Evolutionary conservation across 176 grass and related monocot species (phyloP).

Genomic region (Avena insularis): DNA sequence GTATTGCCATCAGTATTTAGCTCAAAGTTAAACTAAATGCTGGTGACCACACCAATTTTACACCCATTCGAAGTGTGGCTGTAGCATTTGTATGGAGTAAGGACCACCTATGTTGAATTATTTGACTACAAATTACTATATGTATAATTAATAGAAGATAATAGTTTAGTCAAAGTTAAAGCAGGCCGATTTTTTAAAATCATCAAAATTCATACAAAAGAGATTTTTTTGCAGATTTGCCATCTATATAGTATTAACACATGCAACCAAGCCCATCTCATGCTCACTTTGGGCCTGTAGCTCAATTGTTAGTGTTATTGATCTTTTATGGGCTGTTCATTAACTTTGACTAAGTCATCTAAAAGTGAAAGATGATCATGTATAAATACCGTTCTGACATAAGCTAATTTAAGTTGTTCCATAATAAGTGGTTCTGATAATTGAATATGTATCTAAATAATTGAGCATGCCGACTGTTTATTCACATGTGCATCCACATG

Average conservation of each 20-base stretch:
- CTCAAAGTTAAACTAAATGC: background rate
- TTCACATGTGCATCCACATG: background rate
- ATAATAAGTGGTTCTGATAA: background rate
- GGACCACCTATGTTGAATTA: background rate
- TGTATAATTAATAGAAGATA: background rate
- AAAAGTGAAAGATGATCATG: background rate
- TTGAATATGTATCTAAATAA: background rate
- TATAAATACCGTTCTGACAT: constrained; percentile 3
- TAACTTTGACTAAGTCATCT: background rate
- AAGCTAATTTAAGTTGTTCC: background rate
- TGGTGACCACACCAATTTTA: background rate
- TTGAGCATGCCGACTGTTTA: background rate
- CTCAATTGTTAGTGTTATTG: background rate
- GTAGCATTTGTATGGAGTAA: background rate
- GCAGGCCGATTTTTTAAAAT: background rate
- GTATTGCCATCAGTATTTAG: background rate
- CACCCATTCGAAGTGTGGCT: background rate
- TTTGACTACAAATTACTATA: constrained; percentile 17
- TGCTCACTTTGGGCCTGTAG: background rate
- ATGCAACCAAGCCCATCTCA: background rate
- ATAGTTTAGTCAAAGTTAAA: background rate
- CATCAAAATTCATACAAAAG: constrained; percentile 3
- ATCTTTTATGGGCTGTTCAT: background rate
- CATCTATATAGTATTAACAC: background rate
- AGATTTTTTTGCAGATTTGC: background rate